Percentiles rank a stretch among this genome's conserved stretches.
phyloP scores from a whole-genome alignment of 2,329 filamentous ascomycete species.

The Fusarium pseudoanthophilum region DNA sequence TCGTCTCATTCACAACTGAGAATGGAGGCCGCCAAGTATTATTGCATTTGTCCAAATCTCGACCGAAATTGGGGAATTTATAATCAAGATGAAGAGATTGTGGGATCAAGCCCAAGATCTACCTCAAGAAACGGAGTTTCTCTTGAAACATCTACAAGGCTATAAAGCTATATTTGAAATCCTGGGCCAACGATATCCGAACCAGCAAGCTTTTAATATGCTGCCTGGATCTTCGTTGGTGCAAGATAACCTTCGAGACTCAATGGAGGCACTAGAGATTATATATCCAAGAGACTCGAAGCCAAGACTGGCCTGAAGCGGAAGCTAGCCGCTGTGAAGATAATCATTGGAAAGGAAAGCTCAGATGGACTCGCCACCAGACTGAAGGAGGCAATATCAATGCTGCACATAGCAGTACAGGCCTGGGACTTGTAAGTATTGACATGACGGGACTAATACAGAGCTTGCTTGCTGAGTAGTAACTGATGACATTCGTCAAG shows the following conservation, averaged over 20 bases:
- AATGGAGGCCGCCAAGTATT: constrained; percentile 35
- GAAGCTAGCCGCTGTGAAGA: constrained; percentile 34
- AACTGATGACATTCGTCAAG: constrained; percentile 10
- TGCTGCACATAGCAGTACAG: constrained; percentile 29
- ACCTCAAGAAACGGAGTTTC: constrained; percentile 31
- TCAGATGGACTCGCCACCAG: constrained; percentile 29
- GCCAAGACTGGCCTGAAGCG: constrained; percentile 21
- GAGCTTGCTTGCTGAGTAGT: no score
- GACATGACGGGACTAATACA: neutral
- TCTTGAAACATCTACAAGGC: constrained; percentile 34
- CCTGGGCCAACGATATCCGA: constrained; percentile 26
- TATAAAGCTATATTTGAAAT: constrained; percentile 26
- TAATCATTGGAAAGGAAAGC: constrained; percentile 33
- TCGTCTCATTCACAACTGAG: neutral
- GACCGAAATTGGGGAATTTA: constrained; percentile 33
- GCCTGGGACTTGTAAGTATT: constrained; percentile 36
- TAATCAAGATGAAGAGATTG: constrained; percentile 35
- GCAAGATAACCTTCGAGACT: constrained; percentile 6
- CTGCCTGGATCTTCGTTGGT: constrained; percentile 2
- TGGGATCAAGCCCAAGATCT: constrained; percentile 43
- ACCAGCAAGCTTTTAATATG: neutral
- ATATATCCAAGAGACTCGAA: constrained; percentile 24
- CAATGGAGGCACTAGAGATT: constrained; percentile 21
- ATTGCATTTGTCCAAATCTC: constrained; percentile 43
- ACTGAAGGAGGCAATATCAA: constrained; percentile 20